Base-by-base conservation (phyloP, 306 rosid species). In the Medicago arabica region DNA sequence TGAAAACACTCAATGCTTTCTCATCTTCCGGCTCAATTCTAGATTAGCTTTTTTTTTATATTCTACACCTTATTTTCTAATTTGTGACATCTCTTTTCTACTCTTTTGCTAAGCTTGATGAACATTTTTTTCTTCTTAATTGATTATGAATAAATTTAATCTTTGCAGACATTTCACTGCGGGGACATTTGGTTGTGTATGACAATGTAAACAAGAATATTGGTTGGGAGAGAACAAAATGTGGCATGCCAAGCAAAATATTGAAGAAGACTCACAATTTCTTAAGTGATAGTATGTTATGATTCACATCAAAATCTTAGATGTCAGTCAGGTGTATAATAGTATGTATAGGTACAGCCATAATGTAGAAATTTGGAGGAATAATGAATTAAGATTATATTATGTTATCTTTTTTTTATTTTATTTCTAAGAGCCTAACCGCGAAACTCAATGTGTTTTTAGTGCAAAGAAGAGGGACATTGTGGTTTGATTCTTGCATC, bases 121-220 rank as follows among this genome's bases (percentile, higher is more conserved):
- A 59, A 59, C 65, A 23, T 25, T 23, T 4, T 4, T 21, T 19
- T 10, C 34, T 19, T 60, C 8, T 5, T 63, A 23, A n/a, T n/a
- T n/a, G n/a, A n/a, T n/a, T n/a, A n/a, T n/a, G n/a, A n/a, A n/a
- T n/a, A n/a, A n/a, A n/a, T n/a, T n/a, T n/a, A n/a, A 36, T 8
- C 4, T 78, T 62, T 86, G 86, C 90, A 92, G 97, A 92, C 75
- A 34, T 88, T 28, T 90, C 96, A 66, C 60, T 92, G 80, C 75
- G 90, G n/a, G 97, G 96, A 80, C 72, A 89, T 34, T 21, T 87
- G 83, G 87, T 89, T 62, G 88, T 92, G 9, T 92, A 89, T 57
- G 97, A 92, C 83, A 92, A 92, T 75, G 84, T 58, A 75, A 89
- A 92, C 79, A 85, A 85, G 44, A 92, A 67, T 76, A 89, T 92